Percentiles rank a stretch among this genome's conserved stretches.
Conservation (phyloP, 2,329 filamentous ascomycete genomes). For the Nannizziopsis arthrosporioides region DNA sequence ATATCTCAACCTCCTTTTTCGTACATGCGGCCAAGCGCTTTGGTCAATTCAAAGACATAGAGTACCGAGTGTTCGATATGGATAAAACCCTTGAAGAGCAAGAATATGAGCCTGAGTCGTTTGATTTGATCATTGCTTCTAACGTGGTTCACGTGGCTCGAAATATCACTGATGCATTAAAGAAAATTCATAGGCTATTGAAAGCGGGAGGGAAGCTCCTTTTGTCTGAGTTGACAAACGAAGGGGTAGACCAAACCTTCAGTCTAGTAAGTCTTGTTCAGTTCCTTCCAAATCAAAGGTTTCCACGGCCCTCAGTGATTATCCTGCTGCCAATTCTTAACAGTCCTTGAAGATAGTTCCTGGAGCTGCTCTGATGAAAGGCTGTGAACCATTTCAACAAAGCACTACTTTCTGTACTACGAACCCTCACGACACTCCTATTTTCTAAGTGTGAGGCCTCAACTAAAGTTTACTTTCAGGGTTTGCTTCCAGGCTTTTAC, state of each 20-base stretch:
- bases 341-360: no score
- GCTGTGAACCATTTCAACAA: no score
- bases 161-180: constrained; percentile 19
- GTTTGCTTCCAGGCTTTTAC: neutral
- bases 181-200: constrained; percentile 26
- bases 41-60: neutral
- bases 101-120: constrained; percentile 24
- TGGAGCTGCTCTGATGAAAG: no score
- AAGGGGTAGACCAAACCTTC: neutral
- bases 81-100: constrained; percentile 25
- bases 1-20: neutral
- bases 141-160: constrained; percentile 32
- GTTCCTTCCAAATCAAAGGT: no score
- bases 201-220: constrained; percentile 38
- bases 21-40: neutral
- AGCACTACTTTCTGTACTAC: no score
- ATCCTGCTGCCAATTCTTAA: no score
- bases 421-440: neutral
- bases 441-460: neutral
- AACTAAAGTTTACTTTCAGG: neutral
- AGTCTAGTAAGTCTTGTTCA: neutral
- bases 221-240: constrained; percentile 28
- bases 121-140: constrained; percentile 30
- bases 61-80: constrained; percentile 18
- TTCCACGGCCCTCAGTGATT: no score